These are phyloP conservation scores for Fusarium pseudoanthophilum DNA, from an alignment of 2,329 filamentous ascomycete genomes.

Conservation along the genomic window DNA sequence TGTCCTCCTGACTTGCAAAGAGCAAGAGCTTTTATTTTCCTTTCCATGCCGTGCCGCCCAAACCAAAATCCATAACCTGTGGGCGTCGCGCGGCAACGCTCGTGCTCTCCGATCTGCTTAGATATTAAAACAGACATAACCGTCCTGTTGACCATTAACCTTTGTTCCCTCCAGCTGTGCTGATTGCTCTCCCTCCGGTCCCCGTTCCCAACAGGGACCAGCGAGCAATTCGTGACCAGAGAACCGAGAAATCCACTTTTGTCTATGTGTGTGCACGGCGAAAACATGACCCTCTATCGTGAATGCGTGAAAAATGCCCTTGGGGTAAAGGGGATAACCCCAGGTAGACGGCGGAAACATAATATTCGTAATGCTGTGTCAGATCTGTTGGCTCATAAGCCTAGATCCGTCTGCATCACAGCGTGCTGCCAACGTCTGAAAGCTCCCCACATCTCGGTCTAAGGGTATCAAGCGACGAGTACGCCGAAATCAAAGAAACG, in stretches of 20 bases:
- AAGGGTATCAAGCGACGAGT: conserved; percentile 58
- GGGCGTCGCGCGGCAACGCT: conserved; percentile 52
- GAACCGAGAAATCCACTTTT: conserved; percentile 74
- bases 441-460: conserved; percentile 56
- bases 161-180: conserved; percentile 48
- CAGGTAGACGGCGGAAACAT: conserved; percentile 53
- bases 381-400: conserved; percentile 46
- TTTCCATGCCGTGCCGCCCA: conserved; percentile 49
- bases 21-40: conserved; percentile 47
- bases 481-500: conserved; percentile 58
- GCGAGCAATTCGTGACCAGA: conserved; percentile 57
- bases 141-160: conserved; percentile 49
- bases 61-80: conserved; percentile 52
- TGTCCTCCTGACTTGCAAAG: conserved; percentile 47
- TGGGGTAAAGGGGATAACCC: conserved; percentile 47
- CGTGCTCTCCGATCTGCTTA: conserved; percentile 49
- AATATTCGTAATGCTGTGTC: conserved; percentile 50
- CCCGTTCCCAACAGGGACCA: conserved; percentile 48
- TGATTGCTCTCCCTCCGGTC: conserved; percentile 48
- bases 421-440: conserved; percentile 53
- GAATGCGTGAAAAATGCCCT: conserved; percentile 55
- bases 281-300: conserved; percentile 59
- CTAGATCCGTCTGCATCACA: conserved; percentile 50
- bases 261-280: conserved; percentile 64
- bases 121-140: conserved; percentile 49